Evolutionary conservation across 495 filamentous ascomycete genomes (phyloP).

Genomic region (Penicillium samsonianum): DNA sequence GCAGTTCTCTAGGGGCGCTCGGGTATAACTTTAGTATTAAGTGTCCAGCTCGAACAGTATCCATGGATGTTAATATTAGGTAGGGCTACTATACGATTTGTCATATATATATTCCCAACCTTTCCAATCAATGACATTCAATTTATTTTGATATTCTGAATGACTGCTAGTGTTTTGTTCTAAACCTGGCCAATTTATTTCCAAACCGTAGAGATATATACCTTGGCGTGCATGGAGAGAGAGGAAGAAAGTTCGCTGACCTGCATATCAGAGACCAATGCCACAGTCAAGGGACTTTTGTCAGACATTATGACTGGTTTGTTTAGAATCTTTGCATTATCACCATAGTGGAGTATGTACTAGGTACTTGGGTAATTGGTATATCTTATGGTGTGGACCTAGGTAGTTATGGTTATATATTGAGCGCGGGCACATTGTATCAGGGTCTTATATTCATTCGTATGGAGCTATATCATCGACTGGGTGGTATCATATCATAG

Average conservation of each 20-base stretch:
- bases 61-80: background rate
- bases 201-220: background rate
- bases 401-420: background rate
- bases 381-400: background rate
- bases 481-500: conserved; percentile 21
- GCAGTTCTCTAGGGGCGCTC: background rate
- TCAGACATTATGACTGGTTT: background rate
- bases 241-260: background rate
- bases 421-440: background rate
- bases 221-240: background rate
- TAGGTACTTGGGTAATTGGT: background rate
- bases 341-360: background rate
- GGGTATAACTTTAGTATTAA: background rate
- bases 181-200: background rate
- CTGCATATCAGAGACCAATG: conserved; percentile 2
- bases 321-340: background rate
- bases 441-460: conserved; percentile 1
- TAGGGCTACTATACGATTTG: background rate
- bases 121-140: background rate
- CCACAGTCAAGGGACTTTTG: background rate
- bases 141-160: background rate
- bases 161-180: background rate
- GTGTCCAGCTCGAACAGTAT: background rate
- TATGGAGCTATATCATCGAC: conserved; percentile 4
- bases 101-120: background rate